phyloP scores from a whole-genome alignment of 768 basidiomycete genomes.

The Amanita molliuscula region DNA sequence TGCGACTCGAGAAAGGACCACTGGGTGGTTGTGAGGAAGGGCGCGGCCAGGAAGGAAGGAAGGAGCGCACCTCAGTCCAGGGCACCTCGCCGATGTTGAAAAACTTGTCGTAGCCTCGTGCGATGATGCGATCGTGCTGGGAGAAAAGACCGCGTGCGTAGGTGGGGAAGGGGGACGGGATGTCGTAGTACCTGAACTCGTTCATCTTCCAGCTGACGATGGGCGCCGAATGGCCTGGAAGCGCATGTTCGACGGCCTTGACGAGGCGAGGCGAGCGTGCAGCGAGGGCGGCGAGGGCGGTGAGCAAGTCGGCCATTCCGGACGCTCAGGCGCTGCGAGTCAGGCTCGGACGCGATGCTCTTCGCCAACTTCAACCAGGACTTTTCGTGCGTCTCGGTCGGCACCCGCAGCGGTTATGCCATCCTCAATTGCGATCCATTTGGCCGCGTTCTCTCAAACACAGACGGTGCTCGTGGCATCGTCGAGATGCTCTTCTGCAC shows the following conservation, averaged over 20 bases:
- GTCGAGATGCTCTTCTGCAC: constrained; percentile 99
- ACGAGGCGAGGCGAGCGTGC: constrained; percentile 55
- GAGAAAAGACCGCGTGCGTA: constrained; percentile 91
- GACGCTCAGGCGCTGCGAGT: no score
- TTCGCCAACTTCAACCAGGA: constrained; percentile 98
- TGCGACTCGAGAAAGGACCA: constrained; percentile 65
- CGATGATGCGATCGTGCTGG: constrained; percentile 60
- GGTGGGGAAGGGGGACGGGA: constrained; percentile 89
- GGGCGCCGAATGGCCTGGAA: constrained; percentile 41
- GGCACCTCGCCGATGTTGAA: constrained; percentile 96
- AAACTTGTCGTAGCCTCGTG: constrained; percentile 96
- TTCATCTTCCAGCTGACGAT: constrained; percentile 96
- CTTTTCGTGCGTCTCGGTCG: constrained; percentile 93
- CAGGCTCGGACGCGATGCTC: constrained; percentile 44
- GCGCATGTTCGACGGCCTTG: constrained; percentile 42
- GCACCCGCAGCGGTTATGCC: constrained; percentile 90
- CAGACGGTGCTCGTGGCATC: constrained; percentile 89
- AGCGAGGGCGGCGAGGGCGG: constrained; percentile 40
- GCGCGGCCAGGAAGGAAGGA: neutral
- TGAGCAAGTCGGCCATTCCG: constrained; percentile 48
- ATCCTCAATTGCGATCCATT: constrained; percentile 99
- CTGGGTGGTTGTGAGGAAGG: constrained; percentile 24
- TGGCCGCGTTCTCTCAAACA: constrained; percentile 90
- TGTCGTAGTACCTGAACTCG: constrained; percentile 87
- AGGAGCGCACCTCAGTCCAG: constrained; percentile 75